Conservation (phyloP, 345 rosid species). For the rapeseed (Brassica napus) region DNA sequence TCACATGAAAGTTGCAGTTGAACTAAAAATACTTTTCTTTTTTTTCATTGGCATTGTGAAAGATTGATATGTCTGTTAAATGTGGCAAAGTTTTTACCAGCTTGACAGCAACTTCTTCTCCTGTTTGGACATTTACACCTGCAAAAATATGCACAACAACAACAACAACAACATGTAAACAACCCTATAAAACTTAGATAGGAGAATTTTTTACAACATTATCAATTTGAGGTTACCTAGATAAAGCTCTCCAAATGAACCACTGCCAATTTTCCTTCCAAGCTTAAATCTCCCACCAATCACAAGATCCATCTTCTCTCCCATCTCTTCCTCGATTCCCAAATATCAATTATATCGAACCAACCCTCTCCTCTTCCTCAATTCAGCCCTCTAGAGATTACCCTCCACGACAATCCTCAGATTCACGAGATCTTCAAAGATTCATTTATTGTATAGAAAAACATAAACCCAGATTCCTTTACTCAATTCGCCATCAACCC, state of each 20-base stretch:
- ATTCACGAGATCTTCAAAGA: slow-evolving; percentile 20
- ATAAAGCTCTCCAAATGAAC: slow-evolving; percentile 87
- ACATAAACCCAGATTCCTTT: neutral
- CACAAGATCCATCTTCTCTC: slow-evolving; percentile 55
- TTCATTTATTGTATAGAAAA: neutral
- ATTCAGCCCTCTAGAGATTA: neutral
- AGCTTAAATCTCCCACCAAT: slow-evolving; percentile 81
- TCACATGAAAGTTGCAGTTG: slow-evolving; percentile 26
- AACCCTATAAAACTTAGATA: neutral
- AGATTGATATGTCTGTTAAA: neutral
- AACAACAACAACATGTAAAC: neutral
- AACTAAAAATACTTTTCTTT: neutral
- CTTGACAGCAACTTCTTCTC: slow-evolving; percentile 90
- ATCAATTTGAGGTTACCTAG: slow-evolving; percentile 43
- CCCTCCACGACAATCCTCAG: too few species aligned
- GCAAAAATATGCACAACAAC: slow-evolving; percentile 16
- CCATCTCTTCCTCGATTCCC: slow-evolving; percentile 10
- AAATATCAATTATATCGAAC: neutral
- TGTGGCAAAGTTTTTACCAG: slow-evolving; percentile 47
- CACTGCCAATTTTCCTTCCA: slow-evolving; percentile 88
- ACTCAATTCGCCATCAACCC: slow-evolving; percentile 20
- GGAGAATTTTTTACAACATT: neutral
- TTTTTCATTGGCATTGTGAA: neutral
- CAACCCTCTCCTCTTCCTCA: slow-evolving; percentile 3
- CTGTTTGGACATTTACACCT: slow-evolving; percentile 85